A percentile compares a stretch with the other conserved stretches of the same genome.
phyloP scores from a whole-genome alignment of 495 filamentous ascomycete genomes.

The Trichoderma gamsii region DNA sequence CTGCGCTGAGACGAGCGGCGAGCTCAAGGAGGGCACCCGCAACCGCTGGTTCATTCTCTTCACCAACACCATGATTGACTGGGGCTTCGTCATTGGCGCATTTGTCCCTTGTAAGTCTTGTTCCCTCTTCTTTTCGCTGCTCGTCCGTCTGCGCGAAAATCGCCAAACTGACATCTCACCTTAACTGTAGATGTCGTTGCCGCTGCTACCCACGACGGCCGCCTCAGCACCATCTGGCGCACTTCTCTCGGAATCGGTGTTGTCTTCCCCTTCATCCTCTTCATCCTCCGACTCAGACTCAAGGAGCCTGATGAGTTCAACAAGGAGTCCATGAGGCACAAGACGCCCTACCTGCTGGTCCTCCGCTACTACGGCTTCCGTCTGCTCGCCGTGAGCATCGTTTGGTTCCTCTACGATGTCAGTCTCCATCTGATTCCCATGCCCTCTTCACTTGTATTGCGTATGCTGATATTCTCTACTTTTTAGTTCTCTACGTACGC shows the following conservation, averaged over 20 bases:
- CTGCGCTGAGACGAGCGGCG: constrained; percentile 75
- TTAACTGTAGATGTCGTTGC: constrained; percentile 48
- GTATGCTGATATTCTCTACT: constrained; percentile 16
- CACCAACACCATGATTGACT: constrained; percentile 85
- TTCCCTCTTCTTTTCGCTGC: too few relatives aligned
- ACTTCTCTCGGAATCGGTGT: constrained; percentile 71
- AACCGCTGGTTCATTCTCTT: constrained; percentile 92
- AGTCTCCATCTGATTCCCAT: constrained; percentile 19
- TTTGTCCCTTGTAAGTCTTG: constrained; percentile 50
- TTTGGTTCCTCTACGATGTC: constrained; percentile 90
- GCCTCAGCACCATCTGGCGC: constrained; percentile 69
- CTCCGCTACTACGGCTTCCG: constrained; percentile 54
- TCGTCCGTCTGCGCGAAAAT: not conserved
- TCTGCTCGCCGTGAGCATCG: constrained; percentile 63
- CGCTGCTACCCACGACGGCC: constrained; percentile 59
- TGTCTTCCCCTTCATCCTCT: constrained; percentile 67
- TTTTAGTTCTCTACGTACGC: constrained; percentile 64
- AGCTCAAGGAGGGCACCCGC: constrained; percentile 70
- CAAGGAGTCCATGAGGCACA: constrained; percentile 45
- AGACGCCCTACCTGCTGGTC: constrained; percentile 51
- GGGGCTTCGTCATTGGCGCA: constrained; percentile 68
- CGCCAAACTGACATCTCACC: constrained; percentile 34
- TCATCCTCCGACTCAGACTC: constrained; percentile 69
- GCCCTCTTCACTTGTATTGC: not conserved
- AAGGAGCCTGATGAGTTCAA: constrained; percentile 81